phyloP scores from a whole-genome alignment of 148 eudicot genomes.

The Pharnaceum exiguum region DNA sequence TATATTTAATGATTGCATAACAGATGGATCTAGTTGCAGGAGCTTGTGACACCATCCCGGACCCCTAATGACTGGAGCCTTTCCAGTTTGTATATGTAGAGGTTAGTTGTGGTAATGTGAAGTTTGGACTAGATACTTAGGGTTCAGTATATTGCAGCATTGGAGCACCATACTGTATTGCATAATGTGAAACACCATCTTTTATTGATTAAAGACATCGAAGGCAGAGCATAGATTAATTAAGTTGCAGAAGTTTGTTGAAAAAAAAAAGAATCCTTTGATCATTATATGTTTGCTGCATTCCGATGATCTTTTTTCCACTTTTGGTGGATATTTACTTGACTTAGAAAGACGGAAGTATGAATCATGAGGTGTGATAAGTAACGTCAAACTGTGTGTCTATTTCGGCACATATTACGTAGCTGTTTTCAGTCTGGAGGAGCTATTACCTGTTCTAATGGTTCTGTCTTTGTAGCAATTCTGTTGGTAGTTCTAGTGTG shows the following conservation, averaged over 20 bases:
- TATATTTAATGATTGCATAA: too few species aligned
- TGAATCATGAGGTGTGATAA: too few species aligned
- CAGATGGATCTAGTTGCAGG: too few species aligned
- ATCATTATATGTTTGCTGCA: too few species aligned
- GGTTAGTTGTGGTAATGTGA: background rate
- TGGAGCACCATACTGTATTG: background rate
- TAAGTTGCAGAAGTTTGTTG: background rate
- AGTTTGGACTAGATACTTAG: background rate
- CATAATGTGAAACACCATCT: background rate
- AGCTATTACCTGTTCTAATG: background rate
- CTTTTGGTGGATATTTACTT: too few species aligned
- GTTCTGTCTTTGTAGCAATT: background rate
- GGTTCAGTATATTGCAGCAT: background rate
- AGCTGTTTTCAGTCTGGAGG: background rate
- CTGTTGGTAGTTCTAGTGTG: background rate
- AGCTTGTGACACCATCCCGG: too few species aligned
- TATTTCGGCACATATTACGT: background rate
- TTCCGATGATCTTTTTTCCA: too few species aligned
- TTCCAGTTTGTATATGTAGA: too few species aligned
- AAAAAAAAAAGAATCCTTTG: background rate
- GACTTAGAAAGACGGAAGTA: too few species aligned
- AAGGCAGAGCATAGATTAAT: background rate
- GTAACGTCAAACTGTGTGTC: too few species aligned
- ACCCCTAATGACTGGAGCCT: too few species aligned
- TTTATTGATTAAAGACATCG: background rate